These are phyloP conservation scores for Herpetomonas muscarum DNA, from an alignment of 208 protist genomes.

Conservation along the genomic window DNA sequence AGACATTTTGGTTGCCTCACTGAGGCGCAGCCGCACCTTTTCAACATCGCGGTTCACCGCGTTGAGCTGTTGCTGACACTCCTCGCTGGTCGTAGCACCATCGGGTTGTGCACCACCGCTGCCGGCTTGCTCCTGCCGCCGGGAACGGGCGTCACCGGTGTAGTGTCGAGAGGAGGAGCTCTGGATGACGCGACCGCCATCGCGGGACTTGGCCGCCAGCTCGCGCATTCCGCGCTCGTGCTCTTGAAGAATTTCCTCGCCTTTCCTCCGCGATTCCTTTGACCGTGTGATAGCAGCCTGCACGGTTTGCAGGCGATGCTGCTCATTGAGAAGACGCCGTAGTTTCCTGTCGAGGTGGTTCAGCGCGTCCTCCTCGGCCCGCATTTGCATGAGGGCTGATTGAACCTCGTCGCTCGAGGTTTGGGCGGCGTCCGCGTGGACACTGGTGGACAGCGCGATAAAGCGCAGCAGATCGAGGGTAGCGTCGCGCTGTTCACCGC, in stretches of 20 bases:
- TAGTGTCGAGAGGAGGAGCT: too few species aligned
- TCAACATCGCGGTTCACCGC: neutral
- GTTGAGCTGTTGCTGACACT: too few species aligned
- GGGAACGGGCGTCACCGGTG: too few species aligned
- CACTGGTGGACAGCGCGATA: constrained; percentile 54
- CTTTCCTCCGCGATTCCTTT: constrained; percentile 15
- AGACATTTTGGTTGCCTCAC: constrained; percentile 35
- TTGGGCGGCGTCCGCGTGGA: constrained; percentile 70
- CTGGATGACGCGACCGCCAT: too few species aligned
- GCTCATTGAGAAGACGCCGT: constrained; percentile 27
- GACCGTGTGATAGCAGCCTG: constrained; percentile 32
- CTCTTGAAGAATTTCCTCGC: constrained; percentile 9
- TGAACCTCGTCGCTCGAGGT: constrained; percentile 52
- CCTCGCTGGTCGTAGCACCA: too few species aligned
- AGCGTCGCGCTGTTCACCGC: constrained; percentile 6
- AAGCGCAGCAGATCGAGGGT: constrained; percentile 55
- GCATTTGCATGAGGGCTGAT: constrained; percentile 40
- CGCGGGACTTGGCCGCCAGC: too few species aligned
- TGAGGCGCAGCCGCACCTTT: constrained; percentile 11
- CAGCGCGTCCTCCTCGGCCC: constrained; percentile 44
- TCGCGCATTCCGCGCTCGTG: neutral
- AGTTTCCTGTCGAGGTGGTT: constrained; percentile 45
- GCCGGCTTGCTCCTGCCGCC: too few species aligned
- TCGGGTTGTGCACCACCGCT: too few species aligned
- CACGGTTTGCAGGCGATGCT: constrained; percentile 38